Evolutionary conservation across 768 basidiomycete genomes (phyloP).

Genomic region (Rhizopogon vinicolor): DNA sequence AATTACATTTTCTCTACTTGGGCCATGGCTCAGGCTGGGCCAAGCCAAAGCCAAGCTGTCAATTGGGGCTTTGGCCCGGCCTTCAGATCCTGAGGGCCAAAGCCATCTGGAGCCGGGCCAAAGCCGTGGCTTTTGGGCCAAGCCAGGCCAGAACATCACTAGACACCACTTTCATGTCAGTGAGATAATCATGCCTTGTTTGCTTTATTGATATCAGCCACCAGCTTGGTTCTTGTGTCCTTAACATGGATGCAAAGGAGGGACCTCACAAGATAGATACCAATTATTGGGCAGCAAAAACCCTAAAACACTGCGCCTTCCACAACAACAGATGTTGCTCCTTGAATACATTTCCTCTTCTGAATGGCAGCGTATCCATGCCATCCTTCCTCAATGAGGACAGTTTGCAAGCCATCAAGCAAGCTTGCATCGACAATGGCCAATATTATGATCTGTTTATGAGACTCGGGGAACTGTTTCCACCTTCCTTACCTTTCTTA

Average conservation of each 20-base stretch:
- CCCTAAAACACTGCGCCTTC: background rate
- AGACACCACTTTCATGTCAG: too few species aligned
- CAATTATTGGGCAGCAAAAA: too few species aligned
- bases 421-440: background rate
- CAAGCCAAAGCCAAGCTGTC: constrained; percentile 2
- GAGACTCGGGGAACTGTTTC: too few species aligned
- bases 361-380: background rate
- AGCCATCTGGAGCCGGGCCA: too few species aligned
- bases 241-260: too few species aligned
- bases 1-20: background rate
- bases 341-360: background rate
- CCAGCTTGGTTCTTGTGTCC: too few species aligned
- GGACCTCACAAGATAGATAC: too few species aligned
- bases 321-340: background rate
- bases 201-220: too few species aligned
- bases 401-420: background rate
- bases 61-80: constrained; percentile 8
- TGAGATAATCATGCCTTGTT: too few species aligned
- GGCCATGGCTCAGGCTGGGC: background rate
- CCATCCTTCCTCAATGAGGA: background rate
- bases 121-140: constrained; percentile 21
- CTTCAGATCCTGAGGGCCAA: background rate
- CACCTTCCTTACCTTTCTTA: too few species aligned
- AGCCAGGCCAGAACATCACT: constrained; percentile 15
- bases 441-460: too few species aligned